Evolutionary conservation across 257 asterid genomes (phyloP), one percentile per base, ranked within the genome.

Genomic region (Paraleonurus japonicus): DNA sequence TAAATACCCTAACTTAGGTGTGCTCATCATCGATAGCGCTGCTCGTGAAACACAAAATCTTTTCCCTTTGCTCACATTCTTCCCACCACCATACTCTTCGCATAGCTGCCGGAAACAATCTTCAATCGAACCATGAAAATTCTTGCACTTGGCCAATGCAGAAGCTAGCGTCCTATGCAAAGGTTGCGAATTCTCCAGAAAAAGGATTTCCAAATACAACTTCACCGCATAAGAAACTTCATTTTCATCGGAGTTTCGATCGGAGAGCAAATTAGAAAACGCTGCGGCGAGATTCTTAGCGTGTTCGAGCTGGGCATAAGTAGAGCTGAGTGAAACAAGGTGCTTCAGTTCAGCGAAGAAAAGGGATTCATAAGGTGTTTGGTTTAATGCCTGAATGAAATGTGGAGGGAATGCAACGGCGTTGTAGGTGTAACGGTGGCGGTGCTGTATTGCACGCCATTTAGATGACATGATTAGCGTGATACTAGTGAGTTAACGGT

Each of bases 381-480:
- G 93, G 57, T 86, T 63, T 57, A 88, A 80, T 79, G 88, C 85
- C 69, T 85, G 84, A 74, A 33, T 66, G 92, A 91, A 88, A 76
- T 73, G 74, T 12, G 82, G 71, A 61, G 98, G 96, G 72, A 91
- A 88, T 4, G 78, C 69, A 8, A 94, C 90, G 11, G 92, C 89
- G 70, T 80, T 85, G 81, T 94, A 94, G 0, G 98, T 91, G 78
- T 88, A 94, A 13, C 92, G 90, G 81, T 94, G 99, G 77, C 99
- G 98, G 70, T 89, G 98, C 84, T 91, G 99, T 43, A 94, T 61
- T n/a, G 98, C 96, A 33, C 99, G 89, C 99, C 98, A 94, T 71
- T 94, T 94, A 4, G 96, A 85, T 3, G 99, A 88, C 96, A 89
- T 92, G 78, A 5, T 76, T 0, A 7, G 16, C 35, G 69, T 7